A percentile compares a stretch with the other conserved stretches of the same genome.
phyloP scores from a whole-genome alignment of 192 early-diverging fungal genomes.

The Mortierella alpina region DNA sequence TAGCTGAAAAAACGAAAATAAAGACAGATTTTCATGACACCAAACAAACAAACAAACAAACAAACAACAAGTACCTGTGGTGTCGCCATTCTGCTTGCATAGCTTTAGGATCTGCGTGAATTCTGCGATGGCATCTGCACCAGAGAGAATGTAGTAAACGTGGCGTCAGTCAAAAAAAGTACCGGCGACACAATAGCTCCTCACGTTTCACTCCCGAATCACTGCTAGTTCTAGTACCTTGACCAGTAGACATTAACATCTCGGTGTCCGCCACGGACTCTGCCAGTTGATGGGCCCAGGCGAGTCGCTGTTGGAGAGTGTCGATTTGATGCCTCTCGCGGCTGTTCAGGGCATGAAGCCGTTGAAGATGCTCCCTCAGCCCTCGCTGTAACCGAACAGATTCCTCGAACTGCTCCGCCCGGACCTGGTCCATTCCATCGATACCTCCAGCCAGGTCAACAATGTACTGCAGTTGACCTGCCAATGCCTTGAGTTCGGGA shows the following conservation, averaged over 20 bases:
- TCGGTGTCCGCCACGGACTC: constrained; percentile 23
- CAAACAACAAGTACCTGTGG: constrained; percentile 20
- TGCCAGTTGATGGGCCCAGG: constrained; percentile 18
- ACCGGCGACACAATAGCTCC: background rate
- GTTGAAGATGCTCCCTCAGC: constrained; percentile 9
- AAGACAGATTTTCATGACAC: too few relatives aligned
- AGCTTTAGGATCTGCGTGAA: constrained; percentile 20
- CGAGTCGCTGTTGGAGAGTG: constrained; percentile 20
- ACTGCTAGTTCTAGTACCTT: constrained; percentile 5
- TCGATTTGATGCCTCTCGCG: constrained; percentile 27
- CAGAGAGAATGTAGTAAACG: background rate
- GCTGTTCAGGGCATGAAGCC: constrained; percentile 18
- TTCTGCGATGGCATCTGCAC: constrained; percentile 17
- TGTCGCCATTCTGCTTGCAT: constrained; percentile 21
- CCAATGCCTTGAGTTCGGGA: constrained; percentile 9
- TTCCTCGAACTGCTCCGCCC: constrained; percentile 10
- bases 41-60: too few relatives aligned
- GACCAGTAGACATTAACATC: constrained; percentile 9
- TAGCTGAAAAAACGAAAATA: background rate
- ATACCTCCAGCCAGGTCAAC: constrained; percentile 16
- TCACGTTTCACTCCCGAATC: background rate
- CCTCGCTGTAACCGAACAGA: constrained; percentile 5
- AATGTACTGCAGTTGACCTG: constrained; percentile 8
- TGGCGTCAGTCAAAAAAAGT: background rate
- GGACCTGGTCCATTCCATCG: constrained; percentile 14